Conservation (phyloP, 306 rosid species). For the Cucurbita pepo region DNA sequence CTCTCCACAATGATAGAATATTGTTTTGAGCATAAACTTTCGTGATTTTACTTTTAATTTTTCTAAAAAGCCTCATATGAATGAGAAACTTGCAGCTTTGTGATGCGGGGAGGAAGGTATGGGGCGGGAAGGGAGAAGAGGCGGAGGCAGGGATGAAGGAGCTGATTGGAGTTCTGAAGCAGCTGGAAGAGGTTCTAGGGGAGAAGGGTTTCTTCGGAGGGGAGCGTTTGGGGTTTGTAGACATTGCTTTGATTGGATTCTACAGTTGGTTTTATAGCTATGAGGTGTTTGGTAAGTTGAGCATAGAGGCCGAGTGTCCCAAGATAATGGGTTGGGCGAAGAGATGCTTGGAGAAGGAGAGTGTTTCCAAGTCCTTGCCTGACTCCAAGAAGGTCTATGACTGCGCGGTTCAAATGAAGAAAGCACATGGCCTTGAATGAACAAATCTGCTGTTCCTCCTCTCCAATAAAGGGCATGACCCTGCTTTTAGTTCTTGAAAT, state of each 20-base stretch:
- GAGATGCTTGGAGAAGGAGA: not conserved
- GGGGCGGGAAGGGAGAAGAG: slow-evolving; percentile 4
- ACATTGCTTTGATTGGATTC: not conserved
- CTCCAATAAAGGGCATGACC: too few species aligned
- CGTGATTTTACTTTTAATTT: too few species aligned
- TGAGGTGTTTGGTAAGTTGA: not conserved
- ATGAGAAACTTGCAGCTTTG: not conserved
- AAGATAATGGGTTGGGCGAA: not conserved
- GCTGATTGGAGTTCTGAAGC: not conserved
- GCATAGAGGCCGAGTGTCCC: not conserved
- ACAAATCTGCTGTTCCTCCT: too few species aligned
- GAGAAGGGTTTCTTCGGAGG: slow-evolving; percentile 25
- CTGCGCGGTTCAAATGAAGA: not conserved
- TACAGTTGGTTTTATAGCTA: not conserved
- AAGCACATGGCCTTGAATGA: not conserved
- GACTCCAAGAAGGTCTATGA: not conserved
- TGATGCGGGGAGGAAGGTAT: not conserved
- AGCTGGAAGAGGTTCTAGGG: slow-evolving; percentile 12
- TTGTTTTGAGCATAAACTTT: too few species aligned
- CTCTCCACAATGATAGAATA: too few species aligned
- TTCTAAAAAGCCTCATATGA: too few species aligned
- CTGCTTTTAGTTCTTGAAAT: too few species aligned
- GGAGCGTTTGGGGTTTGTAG: not conserved
- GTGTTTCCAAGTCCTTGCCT: not conserved
- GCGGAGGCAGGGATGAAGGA: slow-evolving; percentile 3